Conservation (phyloP, 768 basidiomycete species). For the Kwoniella dendrophila region DNA sequence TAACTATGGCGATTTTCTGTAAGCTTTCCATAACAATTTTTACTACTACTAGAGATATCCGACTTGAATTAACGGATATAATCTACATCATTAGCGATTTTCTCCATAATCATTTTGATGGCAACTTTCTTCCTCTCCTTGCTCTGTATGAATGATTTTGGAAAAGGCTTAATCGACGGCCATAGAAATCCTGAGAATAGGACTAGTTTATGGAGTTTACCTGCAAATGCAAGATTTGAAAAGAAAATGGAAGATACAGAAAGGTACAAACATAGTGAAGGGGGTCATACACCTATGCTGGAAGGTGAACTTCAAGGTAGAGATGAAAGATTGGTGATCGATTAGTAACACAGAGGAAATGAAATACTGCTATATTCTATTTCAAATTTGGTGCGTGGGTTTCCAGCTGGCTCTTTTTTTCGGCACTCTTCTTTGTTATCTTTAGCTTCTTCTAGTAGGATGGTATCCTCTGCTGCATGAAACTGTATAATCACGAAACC, state of each 20-base stretch:
- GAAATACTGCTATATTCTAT: constrained; percentile 10
- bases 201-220: constrained; percentile 18
- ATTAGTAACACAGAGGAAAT: background rate
- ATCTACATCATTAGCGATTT: constrained; percentile 25
- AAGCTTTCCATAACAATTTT: constrained; percentile 2
- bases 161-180: constrained; percentile 36
- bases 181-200: constrained; percentile 33
- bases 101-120: constrained; percentile 43
- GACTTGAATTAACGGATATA: background rate
- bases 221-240: constrained; percentile 20
- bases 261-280: background rate
- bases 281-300: constrained; percentile 6
- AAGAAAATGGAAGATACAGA: constrained; percentile 10
- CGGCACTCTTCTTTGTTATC: too few species aligned
- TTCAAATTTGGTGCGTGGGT: too few species aligned
- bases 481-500: too few species aligned
- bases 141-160: constrained; percentile 42
- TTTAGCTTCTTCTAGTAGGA: too few species aligned
- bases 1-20: constrained; percentile 47
- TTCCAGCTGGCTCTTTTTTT: too few species aligned
- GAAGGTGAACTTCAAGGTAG: background rate
- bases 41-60: background rate
- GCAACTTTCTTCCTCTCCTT: constrained; percentile 39
- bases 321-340: constrained; percentile 12
- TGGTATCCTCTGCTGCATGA: too few species aligned